A percentile compares a stretch with the other conserved stretches of the same genome.
Conservation (phyloP, 2,329 filamentous ascomycete species). For the Penicillium thymicola region DNA sequence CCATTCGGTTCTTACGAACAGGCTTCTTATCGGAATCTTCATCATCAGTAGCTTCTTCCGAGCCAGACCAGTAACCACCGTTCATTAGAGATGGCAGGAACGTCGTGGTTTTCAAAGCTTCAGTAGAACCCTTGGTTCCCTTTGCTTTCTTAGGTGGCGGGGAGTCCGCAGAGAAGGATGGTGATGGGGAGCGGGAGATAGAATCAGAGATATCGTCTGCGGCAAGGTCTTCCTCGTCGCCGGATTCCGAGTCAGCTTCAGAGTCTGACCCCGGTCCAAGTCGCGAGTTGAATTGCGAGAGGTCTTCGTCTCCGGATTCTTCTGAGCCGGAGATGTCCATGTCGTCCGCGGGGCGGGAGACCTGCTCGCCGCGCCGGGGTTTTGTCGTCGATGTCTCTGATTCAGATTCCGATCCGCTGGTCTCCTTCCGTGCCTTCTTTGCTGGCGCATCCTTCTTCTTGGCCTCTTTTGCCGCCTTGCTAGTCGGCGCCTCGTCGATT, state of each 20-base stretch:
- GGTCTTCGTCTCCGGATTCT: slow-evolving; percentile 28
- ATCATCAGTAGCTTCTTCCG: slow-evolving; percentile 53
- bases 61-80: slow-evolving; percentile 62
- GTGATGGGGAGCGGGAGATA: slow-evolving; percentile 36
- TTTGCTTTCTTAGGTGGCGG: slow-evolving; percentile 28
- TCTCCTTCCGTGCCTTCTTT: slow-evolving; percentile 10
- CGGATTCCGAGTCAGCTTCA: slow-evolving; percentile 26
- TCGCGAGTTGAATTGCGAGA: slow-evolving; percentile 33
- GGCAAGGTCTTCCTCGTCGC: slow-evolving; percentile 22
- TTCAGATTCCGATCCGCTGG: slow-evolving; percentile 10
- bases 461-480: slow-evolving; percentile 14
- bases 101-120: slow-evolving; percentile 42
- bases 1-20: slow-evolving; percentile 59
- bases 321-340: slow-evolving; percentile 26
- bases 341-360: slow-evolving; percentile 3
- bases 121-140: slow-evolving; percentile 15
- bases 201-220: slow-evolving; percentile 32
- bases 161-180: slow-evolving; percentile 18
- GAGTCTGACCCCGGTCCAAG: slow-evolving; percentile 31
- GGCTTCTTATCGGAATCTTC: slow-evolving; percentile 30
- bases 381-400: slow-evolving; percentile 7
- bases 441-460: slow-evolving; percentile 9
- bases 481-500: slow-evolving; percentile 25
- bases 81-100: slow-evolving; percentile 62
- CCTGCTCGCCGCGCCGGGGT: slow-evolving; percentile 5